Percentiles rank a stretch among this genome's conserved stretches.
Conservation (phyloP, 345 rosid species). For the Euphorbia pulcherrima region DNA sequence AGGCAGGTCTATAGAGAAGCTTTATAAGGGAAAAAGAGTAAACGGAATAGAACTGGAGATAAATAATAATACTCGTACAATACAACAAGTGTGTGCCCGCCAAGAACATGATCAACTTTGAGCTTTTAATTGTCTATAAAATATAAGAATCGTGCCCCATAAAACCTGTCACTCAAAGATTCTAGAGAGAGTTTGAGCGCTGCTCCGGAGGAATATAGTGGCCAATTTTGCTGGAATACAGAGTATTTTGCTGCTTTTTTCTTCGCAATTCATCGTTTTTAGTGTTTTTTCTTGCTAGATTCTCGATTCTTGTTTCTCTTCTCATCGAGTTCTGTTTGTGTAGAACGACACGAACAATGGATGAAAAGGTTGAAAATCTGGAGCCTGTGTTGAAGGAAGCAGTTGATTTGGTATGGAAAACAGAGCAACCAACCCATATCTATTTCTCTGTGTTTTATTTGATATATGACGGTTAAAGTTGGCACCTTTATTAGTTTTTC, state of each 20-base stretch:
- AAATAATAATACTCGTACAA: too few species aligned
- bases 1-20: neutral
- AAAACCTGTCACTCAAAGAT: constrained; percentile 20
- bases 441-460: neutral
- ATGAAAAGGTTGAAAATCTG: constrained; percentile 38
- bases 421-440: constrained; percentile 16
- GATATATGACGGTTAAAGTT: neutral
- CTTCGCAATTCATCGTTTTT: neutral
- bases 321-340: neutral
- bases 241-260: constrained; percentile 13
- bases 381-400: constrained; percentile 68
- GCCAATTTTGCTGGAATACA: neutral
- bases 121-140: constrained; percentile 17
- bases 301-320: neutral
- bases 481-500: neutral
- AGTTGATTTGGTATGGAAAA: constrained; percentile 55
- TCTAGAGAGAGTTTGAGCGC: constrained; percentile 16
- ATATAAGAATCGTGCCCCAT: constrained; percentile 19
- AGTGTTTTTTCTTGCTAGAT: neutral
- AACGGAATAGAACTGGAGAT: neutral
- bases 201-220: neutral
- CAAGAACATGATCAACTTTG: constrained; percentile 36
- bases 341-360: constrained; percentile 26
- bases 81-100: constrained; percentile 31
- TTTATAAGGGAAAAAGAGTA: neutral